phyloP scores from a whole-genome alignment of 2,329 filamentous ascomycete species.

The Ceratocystis albifundus region DNA sequence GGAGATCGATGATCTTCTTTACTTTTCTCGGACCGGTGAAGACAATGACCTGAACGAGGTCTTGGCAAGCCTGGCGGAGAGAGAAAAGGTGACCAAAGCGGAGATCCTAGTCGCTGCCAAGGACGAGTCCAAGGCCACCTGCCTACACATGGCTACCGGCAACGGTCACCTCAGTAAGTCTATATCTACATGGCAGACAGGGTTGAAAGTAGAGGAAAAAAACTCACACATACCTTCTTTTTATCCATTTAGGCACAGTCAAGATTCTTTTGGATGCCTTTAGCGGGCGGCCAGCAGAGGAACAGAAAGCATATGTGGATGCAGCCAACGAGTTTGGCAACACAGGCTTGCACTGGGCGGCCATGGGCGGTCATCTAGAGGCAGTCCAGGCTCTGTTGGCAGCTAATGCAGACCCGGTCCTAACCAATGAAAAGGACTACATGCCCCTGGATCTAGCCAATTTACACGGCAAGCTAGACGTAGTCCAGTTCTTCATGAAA shows the following conservation, averaged over 20 bases:
- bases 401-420: constrained; percentile 62
- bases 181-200: not conserved
- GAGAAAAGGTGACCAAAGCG: constrained; percentile 48
- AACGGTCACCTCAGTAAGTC: constrained; percentile 70
- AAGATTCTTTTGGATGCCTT: constrained; percentile 36
- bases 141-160: constrained; percentile 81
- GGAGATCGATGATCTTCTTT: constrained; percentile 82
- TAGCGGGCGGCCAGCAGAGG: constrained; percentile 30
- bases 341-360: constrained; percentile 88
- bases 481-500: constrained; percentile 50
- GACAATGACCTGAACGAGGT: constrained; percentile 51
- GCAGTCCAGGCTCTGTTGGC: constrained; percentile 62
- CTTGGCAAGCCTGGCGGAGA: constrained; percentile 48
- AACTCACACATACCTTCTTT: constrained; percentile 7
- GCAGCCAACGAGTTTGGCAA: constrained; percentile 71
- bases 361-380: constrained; percentile 73
- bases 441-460: constrained; percentile 65
- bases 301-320: constrained; percentile 48
- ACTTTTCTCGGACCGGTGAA: constrained; percentile 71
- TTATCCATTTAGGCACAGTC: constrained; percentile 34
- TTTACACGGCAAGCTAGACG: constrained; percentile 54
- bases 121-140: constrained; percentile 67
- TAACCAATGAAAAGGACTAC: constrained; percentile 75
- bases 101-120: constrained; percentile 58
- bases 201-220: not conserved